Conservation (phyloP, 441 rosid species). For the Erodium trifolium region DNA sequence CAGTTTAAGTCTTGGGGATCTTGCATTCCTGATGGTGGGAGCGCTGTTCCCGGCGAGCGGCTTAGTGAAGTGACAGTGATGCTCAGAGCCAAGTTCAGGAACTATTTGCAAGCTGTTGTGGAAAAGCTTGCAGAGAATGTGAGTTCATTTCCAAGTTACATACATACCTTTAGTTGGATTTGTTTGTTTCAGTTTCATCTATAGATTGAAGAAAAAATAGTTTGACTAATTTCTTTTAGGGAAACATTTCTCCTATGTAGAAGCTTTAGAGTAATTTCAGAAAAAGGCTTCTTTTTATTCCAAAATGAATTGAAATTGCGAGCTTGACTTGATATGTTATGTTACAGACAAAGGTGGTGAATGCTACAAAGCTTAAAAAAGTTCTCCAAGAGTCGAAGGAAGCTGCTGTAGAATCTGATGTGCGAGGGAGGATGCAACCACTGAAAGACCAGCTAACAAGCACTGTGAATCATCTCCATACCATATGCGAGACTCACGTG, state of each 20-base stretch:
- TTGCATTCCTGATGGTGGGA: conserved; percentile 62
- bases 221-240: too few relatives aligned
- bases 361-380: conserved; percentile 75
- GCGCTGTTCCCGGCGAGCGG: conserved; percentile 76
- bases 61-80: conserved; percentile 92
- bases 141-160: conserved; percentile 30
- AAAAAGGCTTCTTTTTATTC: too few relatives aligned
- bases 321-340: conserved; percentile 5
- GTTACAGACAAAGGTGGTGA: conserved; percentile 63
- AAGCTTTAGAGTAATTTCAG: too few relatives aligned
- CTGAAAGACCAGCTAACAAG: conserved; percentile 72
- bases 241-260: too few relatives aligned
- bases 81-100: conserved; percentile 87
- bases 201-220: background rate
- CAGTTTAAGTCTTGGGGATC: conserved; percentile 68
- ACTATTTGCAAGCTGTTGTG: conserved; percentile 81
- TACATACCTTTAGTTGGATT: background rate
- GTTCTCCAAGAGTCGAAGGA: conserved; percentile 89
- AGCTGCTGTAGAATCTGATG: conserved; percentile 72
- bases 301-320: background rate
- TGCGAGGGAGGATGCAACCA: conserved; percentile 67
- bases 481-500: conserved; percentile 64
- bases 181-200: background rate
- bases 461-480: conserved; percentile 70
- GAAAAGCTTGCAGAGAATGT: conserved; percentile 92